Evolutionary conservation across 2,329 filamentous ascomycete species (phyloP), one percentile per base, ranked within the genome.

Genomic region (Fusarium algeriense): DNA sequence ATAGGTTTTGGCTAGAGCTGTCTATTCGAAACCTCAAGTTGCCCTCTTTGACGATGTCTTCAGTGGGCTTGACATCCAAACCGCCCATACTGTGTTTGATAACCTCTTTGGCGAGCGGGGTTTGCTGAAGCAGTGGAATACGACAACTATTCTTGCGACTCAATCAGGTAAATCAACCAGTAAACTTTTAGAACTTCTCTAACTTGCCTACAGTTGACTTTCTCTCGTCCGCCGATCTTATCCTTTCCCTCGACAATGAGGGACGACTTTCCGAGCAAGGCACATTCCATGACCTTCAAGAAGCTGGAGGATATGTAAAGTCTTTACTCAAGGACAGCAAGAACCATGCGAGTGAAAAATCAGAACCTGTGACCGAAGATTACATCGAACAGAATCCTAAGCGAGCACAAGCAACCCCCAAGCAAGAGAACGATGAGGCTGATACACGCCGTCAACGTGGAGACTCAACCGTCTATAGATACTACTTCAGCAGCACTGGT

Each of bases 31-130:
- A 6, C 76, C 77, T 2, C 40, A 70, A 4, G 56, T 81, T 3
- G 76, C 79, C 7, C 41, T 83, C 1, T 76, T 83, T 8, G 82
- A 83, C 26, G 81, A 83, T 57, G 65, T 83, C 7, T 80, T 83
- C 19, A 81, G 80, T 46, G 80, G 80, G 1, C 69, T 84, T 2
- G 81, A 84, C 48, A 74, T 73, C 7, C 72, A 77, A 14, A 84
- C 82, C 9, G 76, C 79, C 3, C 70, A 69, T 10, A 58, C 53
- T 7, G 73, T 83, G 4, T 82, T 81, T n/a, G 64, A 61, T 3
- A 74, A 75, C 8, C 54, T 80, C 28, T 79, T 81, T 20, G 48
- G 48, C 7, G 58, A 71, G 40, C 52, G 62, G 15, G 81, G 78
- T 2, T 57, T 80, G 3, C 58, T 81, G 0, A 71, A 76, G 9